phyloP scores from a whole-genome alignment of 1,284 basidiomycete species.

The Pisolithus thermaeus region DNA sequence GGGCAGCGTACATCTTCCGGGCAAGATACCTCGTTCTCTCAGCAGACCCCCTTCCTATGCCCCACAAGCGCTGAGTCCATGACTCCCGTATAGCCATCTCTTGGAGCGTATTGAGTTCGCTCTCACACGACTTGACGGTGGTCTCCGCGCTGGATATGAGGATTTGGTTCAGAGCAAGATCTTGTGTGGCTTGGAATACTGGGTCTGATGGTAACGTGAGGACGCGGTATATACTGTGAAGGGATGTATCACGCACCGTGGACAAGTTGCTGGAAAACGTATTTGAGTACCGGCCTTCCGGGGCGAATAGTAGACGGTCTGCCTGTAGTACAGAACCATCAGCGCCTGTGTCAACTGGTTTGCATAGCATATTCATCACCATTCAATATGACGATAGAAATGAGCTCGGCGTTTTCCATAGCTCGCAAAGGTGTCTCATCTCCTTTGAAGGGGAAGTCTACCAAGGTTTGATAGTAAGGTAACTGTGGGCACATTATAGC shows the following conservation, averaged over 20 bases:
- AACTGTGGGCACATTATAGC: slow-evolving; percentile 38
- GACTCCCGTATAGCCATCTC: slow-evolving; percentile 47
- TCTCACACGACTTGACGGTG: slow-evolving; percentile 68
- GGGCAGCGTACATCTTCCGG: slow-evolving; percentile 68
- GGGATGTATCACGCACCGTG: slow-evolving; percentile 45
- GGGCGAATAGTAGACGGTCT: slow-evolving; percentile 83
- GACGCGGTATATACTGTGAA: not conserved
- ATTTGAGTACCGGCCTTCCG: slow-evolving; percentile 85
- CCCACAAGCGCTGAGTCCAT: slow-evolving; percentile 38
- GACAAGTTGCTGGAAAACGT: slow-evolving; percentile 79
- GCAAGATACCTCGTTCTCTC: slow-evolving; percentile 65
- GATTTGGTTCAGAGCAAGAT: slow-evolving; percentile 75
- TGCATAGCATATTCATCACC: slow-evolving; percentile 37
- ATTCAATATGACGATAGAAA: slow-evolving; percentile 72
- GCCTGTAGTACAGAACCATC: slow-evolving; percentile 37
- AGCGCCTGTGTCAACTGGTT: slow-evolving; percentile 1
- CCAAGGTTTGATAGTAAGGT: slow-evolving; percentile 77
- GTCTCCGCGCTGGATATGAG: slow-evolving; percentile 62
- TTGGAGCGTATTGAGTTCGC: slow-evolving; percentile 65
- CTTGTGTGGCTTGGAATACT: slow-evolving; percentile 78
- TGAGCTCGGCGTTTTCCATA: slow-evolving; percentile 89
- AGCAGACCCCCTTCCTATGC: slow-evolving; percentile 46
- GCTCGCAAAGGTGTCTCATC: slow-evolving; percentile 77
- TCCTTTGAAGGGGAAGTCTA: slow-evolving; percentile 89
- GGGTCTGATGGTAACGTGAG: slow-evolving; percentile 44